Conservation (phyloP, 1,139 yeast genomes). For the Yamadazyma trypodendri region DNA sequence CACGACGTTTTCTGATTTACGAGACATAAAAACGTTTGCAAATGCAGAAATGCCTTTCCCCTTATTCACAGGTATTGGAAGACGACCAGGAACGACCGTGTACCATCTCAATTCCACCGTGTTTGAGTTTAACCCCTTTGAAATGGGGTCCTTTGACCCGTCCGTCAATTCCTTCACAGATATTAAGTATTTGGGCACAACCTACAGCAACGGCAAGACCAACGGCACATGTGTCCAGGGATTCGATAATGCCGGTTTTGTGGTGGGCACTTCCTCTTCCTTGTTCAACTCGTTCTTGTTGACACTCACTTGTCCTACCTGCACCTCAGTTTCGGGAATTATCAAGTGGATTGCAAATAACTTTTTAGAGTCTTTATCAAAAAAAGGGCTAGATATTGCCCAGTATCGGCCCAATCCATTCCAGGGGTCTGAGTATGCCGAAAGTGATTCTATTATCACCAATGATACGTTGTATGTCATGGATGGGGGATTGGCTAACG, state of each 20-base stretch:
- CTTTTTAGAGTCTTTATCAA: conserved; percentile 46
- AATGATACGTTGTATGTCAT: conserved; percentile 37
- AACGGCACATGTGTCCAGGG: conserved; percentile 55
- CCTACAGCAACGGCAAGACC: conserved; percentile 31
- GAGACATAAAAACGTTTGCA: conserved; percentile 25
- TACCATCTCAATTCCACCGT: conserved; percentile 37
- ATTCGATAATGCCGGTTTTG: conserved; percentile 74
- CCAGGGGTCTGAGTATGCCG: conserved; percentile 41
- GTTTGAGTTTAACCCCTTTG: conserved; percentile 42
- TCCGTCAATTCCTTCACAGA: conserved; percentile 39
- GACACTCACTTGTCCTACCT: conserved; percentile 49
- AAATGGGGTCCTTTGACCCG: conserved; percentile 44
- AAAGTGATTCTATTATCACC: conserved; percentile 24
- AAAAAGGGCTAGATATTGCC: conserved; percentile 38
- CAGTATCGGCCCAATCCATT: conserved; percentile 53
- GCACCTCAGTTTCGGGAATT: conserved; percentile 45
- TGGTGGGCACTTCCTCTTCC: conserved; percentile 77
- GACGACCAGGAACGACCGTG: conserved; percentile 33
- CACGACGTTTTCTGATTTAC: conserved; percentile 33
- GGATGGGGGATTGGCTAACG: conserved; percentile 46
- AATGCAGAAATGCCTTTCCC: conserved; percentile 45
- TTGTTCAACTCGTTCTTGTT: conserved; percentile 71
- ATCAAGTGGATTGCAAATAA: conserved; percentile 44
- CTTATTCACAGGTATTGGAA: conserved; percentile 33
- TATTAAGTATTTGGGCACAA: conserved; percentile 35